A percentile compares a stretch with the other conserved stretches of the same genome.
These are phyloP conservation scores for Biscogniauxia mediterranea DNA, from an alignment of 2,329 filamentous ascomycete species.

Conservation along the genomic window DNA sequence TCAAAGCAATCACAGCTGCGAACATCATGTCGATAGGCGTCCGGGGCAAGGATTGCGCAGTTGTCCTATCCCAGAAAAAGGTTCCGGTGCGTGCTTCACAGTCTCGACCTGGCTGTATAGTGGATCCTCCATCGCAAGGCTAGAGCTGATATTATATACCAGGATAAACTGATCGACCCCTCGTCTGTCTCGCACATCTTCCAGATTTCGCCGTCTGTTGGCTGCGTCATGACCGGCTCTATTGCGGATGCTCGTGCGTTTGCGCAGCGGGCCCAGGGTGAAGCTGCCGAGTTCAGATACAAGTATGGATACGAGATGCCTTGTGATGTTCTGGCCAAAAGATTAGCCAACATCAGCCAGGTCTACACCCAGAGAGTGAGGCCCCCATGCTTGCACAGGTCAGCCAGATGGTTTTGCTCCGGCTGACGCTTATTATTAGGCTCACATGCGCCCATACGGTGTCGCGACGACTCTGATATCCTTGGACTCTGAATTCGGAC, in stretches of 20 bases:
- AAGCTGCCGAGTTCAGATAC: constrained; percentile 97
- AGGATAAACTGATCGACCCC: constrained; percentile 99
- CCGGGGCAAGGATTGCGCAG: constrained; percentile 93
- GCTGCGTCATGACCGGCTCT: constrained; percentile 97
- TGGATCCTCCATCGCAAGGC: constrained; percentile 13
- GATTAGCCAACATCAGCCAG: constrained; percentile 97
- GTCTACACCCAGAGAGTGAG: constrained; percentile 94
- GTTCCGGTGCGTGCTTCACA: constrained; percentile 73
- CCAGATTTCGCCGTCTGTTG: constrained; percentile 91
- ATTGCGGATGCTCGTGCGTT: constrained; percentile 96
- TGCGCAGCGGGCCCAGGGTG: constrained; percentile 86
- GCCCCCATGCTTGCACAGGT: constrained; percentile 11
- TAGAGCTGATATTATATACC: constrained; percentile 33
- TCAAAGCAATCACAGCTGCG: constrained; percentile 98
- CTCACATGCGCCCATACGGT: constrained; percentile 97
- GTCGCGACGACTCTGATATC: constrained; percentile 95
- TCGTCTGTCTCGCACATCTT: constrained; percentile 97
- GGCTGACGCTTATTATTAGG: constrained; percentile 45
- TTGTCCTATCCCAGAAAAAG: constrained; percentile 98
- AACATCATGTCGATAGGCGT: constrained; percentile 98
- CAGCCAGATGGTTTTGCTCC: constrained; percentile 1
- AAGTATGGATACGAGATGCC: constrained; percentile 99
- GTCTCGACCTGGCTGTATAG: constrained; percentile 14
- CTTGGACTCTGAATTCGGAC: constrained; percentile 86
- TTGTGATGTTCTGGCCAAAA: constrained; percentile 92